Evolutionary conservation across 2,329 filamentous ascomycete species (phyloP).

Genomic region (Penicillium griseofulvum): DNA sequence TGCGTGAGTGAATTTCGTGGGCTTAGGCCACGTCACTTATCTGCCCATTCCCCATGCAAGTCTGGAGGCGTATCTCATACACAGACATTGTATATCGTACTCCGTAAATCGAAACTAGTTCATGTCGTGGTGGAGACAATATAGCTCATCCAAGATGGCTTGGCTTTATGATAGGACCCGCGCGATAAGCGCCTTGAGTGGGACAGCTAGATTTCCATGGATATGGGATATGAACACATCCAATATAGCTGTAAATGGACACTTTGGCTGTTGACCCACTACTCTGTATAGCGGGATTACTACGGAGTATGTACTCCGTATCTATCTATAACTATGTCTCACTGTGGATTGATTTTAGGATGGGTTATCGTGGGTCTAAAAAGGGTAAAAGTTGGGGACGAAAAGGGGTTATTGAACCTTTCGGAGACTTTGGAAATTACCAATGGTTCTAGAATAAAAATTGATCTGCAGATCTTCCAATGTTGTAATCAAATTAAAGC

Average conservation of each 20-base stretch:
- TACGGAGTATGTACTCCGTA: too few species aligned
- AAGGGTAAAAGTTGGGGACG: background rate
- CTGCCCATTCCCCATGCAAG: background rate
- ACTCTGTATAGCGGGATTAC: too few species aligned
- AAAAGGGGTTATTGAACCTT: background rate
- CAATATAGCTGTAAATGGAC: background rate
- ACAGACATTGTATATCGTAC: background rate
- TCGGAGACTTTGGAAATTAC: background rate
- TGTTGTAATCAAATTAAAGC: background rate
- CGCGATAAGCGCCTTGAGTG: conserved; percentile 8
- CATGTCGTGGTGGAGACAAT: background rate
- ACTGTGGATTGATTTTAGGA: background rate
- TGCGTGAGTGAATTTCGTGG: background rate
- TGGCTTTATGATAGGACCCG: background rate
- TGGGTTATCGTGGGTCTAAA: background rate
- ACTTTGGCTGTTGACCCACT: background rate
- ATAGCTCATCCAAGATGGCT: background rate
- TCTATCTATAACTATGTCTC: background rate
- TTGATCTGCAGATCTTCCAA: background rate
- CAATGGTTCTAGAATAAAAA: background rate
- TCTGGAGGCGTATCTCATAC: background rate
- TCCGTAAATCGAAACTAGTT: background rate
- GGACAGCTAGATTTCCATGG: background rate
- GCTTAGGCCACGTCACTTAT: background rate
- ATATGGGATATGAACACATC: background rate